phyloP scores from a whole-genome alignment of 768 basidiomycete species.

The Lepiota brunneoincarnata region DNA sequence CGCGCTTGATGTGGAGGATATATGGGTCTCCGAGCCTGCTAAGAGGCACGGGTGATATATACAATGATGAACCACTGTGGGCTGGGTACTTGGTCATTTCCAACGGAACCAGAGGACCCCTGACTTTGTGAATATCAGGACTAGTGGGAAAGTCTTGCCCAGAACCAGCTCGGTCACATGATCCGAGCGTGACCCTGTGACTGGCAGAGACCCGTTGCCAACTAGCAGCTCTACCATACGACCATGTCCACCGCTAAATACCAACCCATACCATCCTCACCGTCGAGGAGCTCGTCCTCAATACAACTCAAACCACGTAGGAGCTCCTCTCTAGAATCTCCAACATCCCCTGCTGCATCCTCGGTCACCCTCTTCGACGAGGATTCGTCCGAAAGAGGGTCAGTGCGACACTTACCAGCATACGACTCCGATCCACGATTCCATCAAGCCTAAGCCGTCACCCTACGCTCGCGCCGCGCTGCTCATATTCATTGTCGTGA shows the following conservation, averaged over 20 bases:
- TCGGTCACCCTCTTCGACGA: constrained; percentile 7
- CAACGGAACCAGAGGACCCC: too few relatives aligned
- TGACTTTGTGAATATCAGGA: too few relatives aligned
- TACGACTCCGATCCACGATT: constrained; percentile 28
- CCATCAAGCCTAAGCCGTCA: constrained; percentile 31
- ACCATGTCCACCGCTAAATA: constrained; percentile 8
- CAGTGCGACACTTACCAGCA: constrained; percentile 4
- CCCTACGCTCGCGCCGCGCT: constrained; percentile 39
- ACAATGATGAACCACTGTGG: too few relatives aligned
- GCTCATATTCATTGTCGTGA: constrained; percentile 27
- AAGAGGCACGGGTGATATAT: too few relatives aligned
- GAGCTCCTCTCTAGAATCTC: background rate
- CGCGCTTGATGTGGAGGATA: too few relatives aligned
- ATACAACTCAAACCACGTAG: background rate
- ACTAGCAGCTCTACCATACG: background rate
- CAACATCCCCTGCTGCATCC: background rate
- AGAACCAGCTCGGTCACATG: too few relatives aligned
- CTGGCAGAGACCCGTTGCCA: too few relatives aligned
- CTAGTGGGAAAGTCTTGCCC: too few relatives aligned
- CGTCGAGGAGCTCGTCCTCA: background rate
- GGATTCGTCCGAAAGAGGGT: constrained; percentile 6
- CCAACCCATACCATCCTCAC: constrained; percentile 6
- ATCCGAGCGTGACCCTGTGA: background rate
- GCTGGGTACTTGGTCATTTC: too few relatives aligned
- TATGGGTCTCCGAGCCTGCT: too few relatives aligned